phyloP scores from a whole-genome alignment of 805 yeast genomes.

The Metschnikowia similis region DNA sequence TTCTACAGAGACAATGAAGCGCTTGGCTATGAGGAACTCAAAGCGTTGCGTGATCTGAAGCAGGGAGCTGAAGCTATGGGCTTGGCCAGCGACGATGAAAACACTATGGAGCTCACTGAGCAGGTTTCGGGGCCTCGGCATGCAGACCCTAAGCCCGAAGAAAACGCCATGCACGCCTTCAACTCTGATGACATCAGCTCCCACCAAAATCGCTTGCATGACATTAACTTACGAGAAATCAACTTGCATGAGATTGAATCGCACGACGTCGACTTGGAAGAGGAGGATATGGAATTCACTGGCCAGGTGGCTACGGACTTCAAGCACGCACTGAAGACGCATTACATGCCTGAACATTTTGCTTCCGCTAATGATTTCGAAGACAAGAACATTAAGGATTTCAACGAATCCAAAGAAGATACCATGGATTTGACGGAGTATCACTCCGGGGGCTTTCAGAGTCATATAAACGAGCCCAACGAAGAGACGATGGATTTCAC shows the following conservation, averaged over 20 bases:
- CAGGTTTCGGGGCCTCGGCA: constrained; percentile 8
- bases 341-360: no score
- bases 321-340: no score
- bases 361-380: neutral
- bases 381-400: neutral
- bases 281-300: constrained; percentile 15
- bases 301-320: constrained; percentile 4
- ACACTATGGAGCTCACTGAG: constrained; percentile 30
- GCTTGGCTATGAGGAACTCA: no score
- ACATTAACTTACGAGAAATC: neutral
- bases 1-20: neutral
- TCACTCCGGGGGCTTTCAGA: neutral
- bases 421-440: constrained; percentile 12
- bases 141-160: neutral
- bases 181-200: neutral
- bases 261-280: neutral
- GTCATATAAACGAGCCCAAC: neutral
- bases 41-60: no score
- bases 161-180: no score
- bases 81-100: constrained; percentile 12
- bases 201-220: neutral
- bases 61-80: neutral
- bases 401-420: neutral
- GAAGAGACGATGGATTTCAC: constrained; percentile 17
- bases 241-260: neutral